Conservation (phyloP, 345 rosid species). For the Eucalyptus curtisii region DNA sequence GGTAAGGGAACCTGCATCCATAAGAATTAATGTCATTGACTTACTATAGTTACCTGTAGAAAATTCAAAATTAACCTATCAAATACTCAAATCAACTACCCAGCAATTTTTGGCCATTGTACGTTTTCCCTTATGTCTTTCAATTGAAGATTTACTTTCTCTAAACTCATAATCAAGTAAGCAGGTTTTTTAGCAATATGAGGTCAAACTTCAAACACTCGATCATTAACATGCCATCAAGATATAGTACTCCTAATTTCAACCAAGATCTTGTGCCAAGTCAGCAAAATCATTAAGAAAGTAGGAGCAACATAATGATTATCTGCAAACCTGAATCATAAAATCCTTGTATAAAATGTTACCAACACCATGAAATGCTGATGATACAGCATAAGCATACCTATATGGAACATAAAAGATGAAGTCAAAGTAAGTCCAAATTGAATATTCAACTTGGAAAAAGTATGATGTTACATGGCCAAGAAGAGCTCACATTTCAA, state of each 20-base stretch:
- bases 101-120: background rate
- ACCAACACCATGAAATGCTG: conserved; percentile 85
- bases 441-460: background rate
- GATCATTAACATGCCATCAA: background rate
- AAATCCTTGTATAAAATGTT: conserved; percentile 81
- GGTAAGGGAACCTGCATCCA: background rate
- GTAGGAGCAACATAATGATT: background rate
- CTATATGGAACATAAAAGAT: conserved; percentile 20
- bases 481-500: conserved; percentile 61
- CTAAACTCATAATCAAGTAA: background rate
- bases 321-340: conserved; percentile 82
- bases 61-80: background rate
- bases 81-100: background rate
- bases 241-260: background rate
- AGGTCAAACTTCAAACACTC: background rate
- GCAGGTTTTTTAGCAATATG: background rate
- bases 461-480: background rate
- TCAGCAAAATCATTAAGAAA: background rate
- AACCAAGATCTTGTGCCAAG: background rate
- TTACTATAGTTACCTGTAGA: background rate
- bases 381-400: conserved; percentile 97
- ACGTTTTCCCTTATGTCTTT: background rate
- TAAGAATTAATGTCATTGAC: background rate
- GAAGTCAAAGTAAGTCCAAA: background rate
- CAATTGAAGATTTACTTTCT: background rate